Evolutionary conservation across 192 early-diverging fungal genomes (phyloP).

Genomic region (Coemansia sp.): DNA sequence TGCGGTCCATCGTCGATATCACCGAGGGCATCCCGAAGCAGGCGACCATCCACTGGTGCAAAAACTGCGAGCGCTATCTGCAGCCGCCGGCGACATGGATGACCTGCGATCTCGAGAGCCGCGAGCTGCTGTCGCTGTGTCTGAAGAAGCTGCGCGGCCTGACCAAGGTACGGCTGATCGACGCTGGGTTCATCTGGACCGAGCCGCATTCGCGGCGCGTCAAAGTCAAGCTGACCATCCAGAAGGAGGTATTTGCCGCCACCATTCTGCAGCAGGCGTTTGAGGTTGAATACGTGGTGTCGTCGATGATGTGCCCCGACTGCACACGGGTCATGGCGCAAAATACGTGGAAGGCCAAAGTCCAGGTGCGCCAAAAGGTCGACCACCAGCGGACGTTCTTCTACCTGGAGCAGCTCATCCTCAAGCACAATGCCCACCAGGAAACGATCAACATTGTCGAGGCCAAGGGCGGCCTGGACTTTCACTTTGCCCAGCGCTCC

Average conservation of each 20-base stretch:
- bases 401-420: slow-evolving; percentile 96
- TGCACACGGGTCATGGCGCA: slow-evolving; percentile 93
- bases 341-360: slow-evolving; percentile 96
- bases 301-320: slow-evolving; percentile 91
- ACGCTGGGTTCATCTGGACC: slow-evolving; percentile 98
- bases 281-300: slow-evolving; percentile 91
- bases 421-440: slow-evolving; percentile 95
- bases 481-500: slow-evolving; percentile 84
- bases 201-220: slow-evolving; percentile 88
- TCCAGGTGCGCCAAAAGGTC: slow-evolving; percentile 97
- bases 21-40: slow-evolving; percentile 99
- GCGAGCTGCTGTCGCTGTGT: slow-evolving; percentile 88
- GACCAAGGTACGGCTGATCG: slow-evolving; percentile 88
- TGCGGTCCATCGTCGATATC: slow-evolving; percentile 94
- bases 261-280: slow-evolving; percentile 96
- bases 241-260: slow-evolving; percentile 94
- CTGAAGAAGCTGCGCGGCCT: slow-evolving; percentile 90
- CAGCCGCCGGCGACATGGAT: slow-evolving; percentile 94
- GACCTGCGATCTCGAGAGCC: slow-evolving; percentile 76
- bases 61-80: slow-evolving; percentile 94
- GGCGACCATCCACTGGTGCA: slow-evolving; percentile 91
- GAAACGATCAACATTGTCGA: slow-evolving; percentile 99
- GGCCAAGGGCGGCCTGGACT: slow-evolving; percentile 93
- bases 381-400: slow-evolving; percentile 98
- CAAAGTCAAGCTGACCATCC: slow-evolving; percentile 97